Base-by-base conservation (phyloP, 2,329 filamentous ascomycete genomes). In the Bipolaris oryzae region DNA sequence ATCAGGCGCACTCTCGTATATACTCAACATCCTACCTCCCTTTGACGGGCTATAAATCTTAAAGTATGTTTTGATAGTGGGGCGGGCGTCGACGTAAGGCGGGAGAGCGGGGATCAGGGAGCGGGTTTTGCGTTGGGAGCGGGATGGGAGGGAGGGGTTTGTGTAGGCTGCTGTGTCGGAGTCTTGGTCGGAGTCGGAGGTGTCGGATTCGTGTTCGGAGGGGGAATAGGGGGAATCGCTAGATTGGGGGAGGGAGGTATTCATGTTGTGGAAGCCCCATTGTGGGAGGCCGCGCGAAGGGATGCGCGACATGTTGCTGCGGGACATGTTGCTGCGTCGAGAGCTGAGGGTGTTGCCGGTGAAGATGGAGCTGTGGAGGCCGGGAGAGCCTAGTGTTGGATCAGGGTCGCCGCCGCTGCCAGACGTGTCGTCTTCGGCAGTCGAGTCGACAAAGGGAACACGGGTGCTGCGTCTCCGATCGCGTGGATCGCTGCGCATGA, bases 21-120 rank as follows among this genome's bases (percentile, higher is more conserved):
- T 83, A 49, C 79, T 83, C 34, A 86, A 69, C 77, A 85, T 81
- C 13, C 84, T 73, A 3, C 84, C 84, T n/a, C 82, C 84, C 61
- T 84, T 84, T 20, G 78, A 81, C 0, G 84, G 84, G n/a, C 77
- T 81, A 72, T 85, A 86, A 50, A 86, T 86, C 67, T 86, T 86
- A 74, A 86, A 86, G 63, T 86, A 86, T 0, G 84, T 86, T 64
- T 81, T 82, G 69, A 86, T 85, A 1, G 82, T 85, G 0, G 84
- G 83, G 1, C 84, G 76, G 2, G 75, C 77, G 62, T 86, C 84
- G 33, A 83, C 78, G 61, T 86, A 86, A 1, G 81, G 76, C 0
- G 82, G 81, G 5, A 86, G 69, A 0, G 82, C 79, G 0, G 82
- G 76, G 4, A 63, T 48, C 6, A 58, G 43, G 20, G 62, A 37